Evolutionary conservation across 208 protist species (phyloP), one percentile per base, ranked within the genome.

Genomic region (Blastocrithidia nonstop): DNA sequence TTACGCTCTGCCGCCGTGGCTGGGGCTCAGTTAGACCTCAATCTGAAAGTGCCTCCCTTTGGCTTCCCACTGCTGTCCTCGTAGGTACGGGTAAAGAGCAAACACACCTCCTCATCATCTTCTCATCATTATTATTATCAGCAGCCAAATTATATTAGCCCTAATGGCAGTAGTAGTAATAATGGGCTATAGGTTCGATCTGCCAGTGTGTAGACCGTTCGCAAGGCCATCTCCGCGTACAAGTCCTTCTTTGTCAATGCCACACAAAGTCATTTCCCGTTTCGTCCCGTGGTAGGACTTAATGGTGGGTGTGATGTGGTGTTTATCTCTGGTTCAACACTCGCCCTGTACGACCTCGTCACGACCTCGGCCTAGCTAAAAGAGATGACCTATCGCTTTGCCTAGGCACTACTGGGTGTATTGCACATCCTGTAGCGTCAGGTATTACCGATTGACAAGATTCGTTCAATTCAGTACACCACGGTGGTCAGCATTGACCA

Each of bases 241-340:
- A 82, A 76, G 29, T 55, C 64, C 17, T 89, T 89, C 50, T 81
- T 84, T 47, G 26, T 66, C 13, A 61, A 45, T 35, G 71, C 73
- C 21, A 50, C 63, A 17, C 71, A 72, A 42, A 65, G 57, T 29
- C 71, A 77, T 62, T 73, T 76, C 28, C 31, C 29, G 7, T 85
- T 89, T 41, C 66, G 70, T 13, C 74, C 74, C 6, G 61, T 72
- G 50, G 61, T 78, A 4, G 71, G 74, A 15, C 53, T 80, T 19
- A 89, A 89, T 55, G 65, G 66, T 24, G 80, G 80, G 28, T 89
- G 80, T 58, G 80, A 89, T 45, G 69, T 89, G 0, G 80, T 89
- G 20, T 77, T 61, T 28, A 38, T 89, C 23, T 54, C 66, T 20
- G 75, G 71, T 4, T 45, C 65, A 27, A 80, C 74, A n/a, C 46